Base-by-base conservation (phyloP, 805 yeast genomes). In the Wickerhamomyces tratensis region DNA sequence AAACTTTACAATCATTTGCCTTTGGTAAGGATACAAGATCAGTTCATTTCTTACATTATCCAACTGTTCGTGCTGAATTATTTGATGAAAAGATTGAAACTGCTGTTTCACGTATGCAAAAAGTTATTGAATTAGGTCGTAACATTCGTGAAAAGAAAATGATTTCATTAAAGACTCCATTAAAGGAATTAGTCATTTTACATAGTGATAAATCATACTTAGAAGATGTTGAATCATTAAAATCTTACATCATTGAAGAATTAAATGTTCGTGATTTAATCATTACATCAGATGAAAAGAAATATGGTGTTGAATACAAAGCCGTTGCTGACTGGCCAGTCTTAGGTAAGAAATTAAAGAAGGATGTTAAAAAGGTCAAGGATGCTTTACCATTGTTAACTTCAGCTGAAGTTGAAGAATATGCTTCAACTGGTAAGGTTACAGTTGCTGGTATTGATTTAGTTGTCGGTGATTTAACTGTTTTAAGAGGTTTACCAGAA, bases 291-390 rank as follows among this genome's bases (percentile, higher is more conserved):
- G 96, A 93, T 59, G 99, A 93, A 69, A 80, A 73, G 53, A 80
- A 82, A 59, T 91, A 89, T 61, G 93, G 89, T 56, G 98, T 93
- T 47, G 85, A 82, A 61, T 91, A 89, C 72, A 78, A 76, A 49
- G 97, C 91, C 37, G 94, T 86, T 63, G 98, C 98, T 39, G 99
- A 93, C 70, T 93, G 99, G 98, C 96, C 98, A 45, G 86, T 88
- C 20, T 75, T 93, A 53, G 99, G 99, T 69, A 93, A 91, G 75
- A 93, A 93, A 68, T 77, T 93, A 65, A 91, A 88, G 79, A 80
- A 82, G 61, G 98, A 89, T 56, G 94, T 86, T 47, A 87, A 85
- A 69, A 82, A 78, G 63, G 98, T 93, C 46, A 94, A 91, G 74
- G 95, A 82, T 58, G 98, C 94, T 14, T 74, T 93, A 53, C 98